Evolutionary conservation across 2,329 filamentous ascomycete species (phyloP).

Genomic region (Sarocladium kiliense): DNA sequence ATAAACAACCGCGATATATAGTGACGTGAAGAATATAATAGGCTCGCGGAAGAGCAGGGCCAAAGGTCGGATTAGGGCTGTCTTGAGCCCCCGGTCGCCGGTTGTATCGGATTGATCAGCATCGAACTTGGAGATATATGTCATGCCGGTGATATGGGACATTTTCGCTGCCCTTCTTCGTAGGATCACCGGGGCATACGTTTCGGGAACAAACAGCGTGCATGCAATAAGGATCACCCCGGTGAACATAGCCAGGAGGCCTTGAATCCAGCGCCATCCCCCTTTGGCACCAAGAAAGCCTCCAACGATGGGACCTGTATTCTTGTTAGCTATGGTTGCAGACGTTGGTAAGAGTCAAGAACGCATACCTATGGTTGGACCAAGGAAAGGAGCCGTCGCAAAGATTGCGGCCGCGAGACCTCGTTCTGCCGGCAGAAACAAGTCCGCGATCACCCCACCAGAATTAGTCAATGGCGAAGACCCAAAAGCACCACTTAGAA

Average conservation of each 20-base stretch:
- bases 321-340: neutral
- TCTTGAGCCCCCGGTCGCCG: conserved; percentile 38
- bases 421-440: conserved; percentile 43
- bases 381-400: conserved; percentile 22
- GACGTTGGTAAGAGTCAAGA: neutral
- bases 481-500: conserved; percentile 53
- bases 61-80: conserved; percentile 52
- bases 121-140: too few species aligned
- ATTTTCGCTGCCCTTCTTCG: conserved; percentile 38
- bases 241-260: neutral
- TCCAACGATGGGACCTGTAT: conserved; percentile 41
- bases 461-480: conserved; percentile 51
- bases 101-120: too few species aligned
- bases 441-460: conserved; percentile 52
- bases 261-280: conserved; percentile 47
- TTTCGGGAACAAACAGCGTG: conserved; percentile 21
- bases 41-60: conserved; percentile 67
- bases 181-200: conserved; percentile 23
- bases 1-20: conserved; percentile 61
- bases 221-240: neutral
- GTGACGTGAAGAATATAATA: conserved; percentile 57
- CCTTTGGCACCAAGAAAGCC: conserved; percentile 50
- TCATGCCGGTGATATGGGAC: too few species aligned
- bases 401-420: conserved; percentile 51
- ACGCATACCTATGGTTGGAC: conserved; percentile 21